Base-by-base conservation (phyloP, 2,329 filamentous ascomycete species). In the Aspergillus spinulosporus region DNA sequence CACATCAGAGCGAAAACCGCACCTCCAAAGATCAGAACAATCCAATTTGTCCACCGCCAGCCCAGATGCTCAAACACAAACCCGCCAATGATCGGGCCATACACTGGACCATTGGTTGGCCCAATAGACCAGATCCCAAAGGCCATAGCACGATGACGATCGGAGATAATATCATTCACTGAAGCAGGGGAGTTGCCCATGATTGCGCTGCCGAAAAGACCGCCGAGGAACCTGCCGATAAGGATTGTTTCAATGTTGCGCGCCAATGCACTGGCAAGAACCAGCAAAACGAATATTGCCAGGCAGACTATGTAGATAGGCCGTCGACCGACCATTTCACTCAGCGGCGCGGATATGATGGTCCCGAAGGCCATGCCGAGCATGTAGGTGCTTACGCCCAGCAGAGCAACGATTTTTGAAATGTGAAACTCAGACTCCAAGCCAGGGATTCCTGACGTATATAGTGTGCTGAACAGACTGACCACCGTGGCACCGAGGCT, bases 1-100 rank as follows among this genome's bases (percentile, higher is more conserved):
- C 65, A 64, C 8, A 69, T 51, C 2, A 72, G 7, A 8, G 66
- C 54, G 40, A 62, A 52, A 2, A 71, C 59, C 1, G 61, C 62
- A 11, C 66, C 66, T 0, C 65, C 58, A 43, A 73, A 71, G 32
- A 64, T 70, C 51, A 74, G 57, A 21, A 72, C 71, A 4, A 67
- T 63, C 70, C 67, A 72, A 59, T 42, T 42, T 3, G 39, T 42
- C 39, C 39, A 42, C 15, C 39, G 14, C 46, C 46, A 49, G 46
- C 46, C 46, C 1, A 31, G 12, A 12, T 31, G n/a, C 7, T 49
- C 46, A 21, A n/a, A 31, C 15, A 49, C 29, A 39, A 49, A 49
- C 26, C 46, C 46, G 9, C 46, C 46, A n/a, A 49, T 49, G 8
- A 49, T 49, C 2, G 46, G 46, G 5, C 46, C 46, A 36, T 42